Percentiles rank a stretch among this genome's conserved stretches.
Evolutionary conservation across 352 stramenopile genomes (phyloP).

Genomic region (Phytopythium sindhum): DNA sequence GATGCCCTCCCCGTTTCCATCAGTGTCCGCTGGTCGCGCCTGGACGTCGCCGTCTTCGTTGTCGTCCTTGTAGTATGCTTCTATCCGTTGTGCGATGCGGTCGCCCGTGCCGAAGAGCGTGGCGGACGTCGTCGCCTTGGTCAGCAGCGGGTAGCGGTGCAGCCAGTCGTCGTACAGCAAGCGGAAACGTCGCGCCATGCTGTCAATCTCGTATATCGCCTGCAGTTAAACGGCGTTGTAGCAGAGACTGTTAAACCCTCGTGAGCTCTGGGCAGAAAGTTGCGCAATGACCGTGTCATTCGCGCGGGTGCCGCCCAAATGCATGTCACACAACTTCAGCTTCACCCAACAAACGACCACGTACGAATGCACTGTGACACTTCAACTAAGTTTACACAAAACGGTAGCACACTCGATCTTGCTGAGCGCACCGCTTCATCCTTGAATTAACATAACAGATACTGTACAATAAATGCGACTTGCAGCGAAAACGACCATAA

Average conservation of each 20-base stretch:
- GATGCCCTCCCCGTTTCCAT: not conserved
- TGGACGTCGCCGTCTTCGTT: not conserved
- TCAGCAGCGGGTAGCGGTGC: conserved; percentile 42
- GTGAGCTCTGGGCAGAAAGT: not conserved
- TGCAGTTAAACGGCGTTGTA: not conserved
- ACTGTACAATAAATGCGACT: not conserved
- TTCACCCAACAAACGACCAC: conserved; percentile 1
- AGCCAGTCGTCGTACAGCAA: conserved; percentile 48
- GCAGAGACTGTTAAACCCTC: not conserved
- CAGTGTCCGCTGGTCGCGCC: too few relatives aligned
- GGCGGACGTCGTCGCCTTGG: conserved; percentile 54
- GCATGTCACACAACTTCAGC: conserved; percentile 3
- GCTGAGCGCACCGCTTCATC: not conserved
- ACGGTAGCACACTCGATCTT: not conserved
- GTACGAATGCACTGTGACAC: not conserved
- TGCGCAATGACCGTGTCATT: conserved; percentile 2
- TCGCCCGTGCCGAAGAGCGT: conserved; percentile 55
- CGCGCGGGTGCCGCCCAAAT: not conserved
- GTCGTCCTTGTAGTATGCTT: conserved; percentile 13
- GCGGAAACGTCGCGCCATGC: conserved; percentile 18
- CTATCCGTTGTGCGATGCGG: conserved; percentile 44
- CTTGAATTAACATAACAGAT: not conserved
- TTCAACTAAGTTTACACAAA: not conserved
- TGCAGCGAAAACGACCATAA: not conserved
- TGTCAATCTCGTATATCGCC: not conserved